Base-by-base conservation (phyloP, 2,329 filamentous ascomycete genomes). In the Microdochium bolleyi region DNA sequence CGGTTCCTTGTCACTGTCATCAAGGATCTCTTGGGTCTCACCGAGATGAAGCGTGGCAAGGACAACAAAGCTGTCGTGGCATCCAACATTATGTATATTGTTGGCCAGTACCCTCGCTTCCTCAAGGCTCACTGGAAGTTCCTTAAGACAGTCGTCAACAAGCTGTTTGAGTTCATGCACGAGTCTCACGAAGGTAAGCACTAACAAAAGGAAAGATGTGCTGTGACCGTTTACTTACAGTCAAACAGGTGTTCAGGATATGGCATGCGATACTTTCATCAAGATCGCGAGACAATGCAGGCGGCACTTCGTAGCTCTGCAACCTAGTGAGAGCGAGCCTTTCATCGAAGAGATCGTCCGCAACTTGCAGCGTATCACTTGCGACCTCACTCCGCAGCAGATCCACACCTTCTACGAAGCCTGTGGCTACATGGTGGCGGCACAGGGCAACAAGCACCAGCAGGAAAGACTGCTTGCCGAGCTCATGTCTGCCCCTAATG, bases 41-140 rank as follows among this genome's bases (percentile, higher is more conserved):
- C 94, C 0, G 94, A 99, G 70, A 96, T 96, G 92, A 99, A 99
- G 77, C 89, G 95, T 52, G 94, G 94, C 57, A 99, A 99, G 66
- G 94, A 99, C 75, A 99, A 99, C 80, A 99, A 99, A 70, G 94
- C 94, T 13, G 94, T 99, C 10, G 94, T 99, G 41, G 94, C 94
- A 57, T 96, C 90, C 73, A 99, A 99, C 74, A 99, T 99, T 65
- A 99, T 99, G 94, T 99, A 99, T 70, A 99, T 99, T 73, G 94
- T 99, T 56, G 94, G 94, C 54, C 94, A 99, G 67, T 99, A 99
- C 67, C 94, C 94, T 37, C 89, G 94, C 21, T 99, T 99, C 75
- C 76, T 99, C 63, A 99, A 99, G 76, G 94, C 94, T 1, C 94
- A 99, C 70, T 99, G 94, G 94, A 99, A 99, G 70, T 99, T 99